Conservation (phyloP, 495 filamentous ascomycete species). For the Amniculicola lignicola region DNA sequence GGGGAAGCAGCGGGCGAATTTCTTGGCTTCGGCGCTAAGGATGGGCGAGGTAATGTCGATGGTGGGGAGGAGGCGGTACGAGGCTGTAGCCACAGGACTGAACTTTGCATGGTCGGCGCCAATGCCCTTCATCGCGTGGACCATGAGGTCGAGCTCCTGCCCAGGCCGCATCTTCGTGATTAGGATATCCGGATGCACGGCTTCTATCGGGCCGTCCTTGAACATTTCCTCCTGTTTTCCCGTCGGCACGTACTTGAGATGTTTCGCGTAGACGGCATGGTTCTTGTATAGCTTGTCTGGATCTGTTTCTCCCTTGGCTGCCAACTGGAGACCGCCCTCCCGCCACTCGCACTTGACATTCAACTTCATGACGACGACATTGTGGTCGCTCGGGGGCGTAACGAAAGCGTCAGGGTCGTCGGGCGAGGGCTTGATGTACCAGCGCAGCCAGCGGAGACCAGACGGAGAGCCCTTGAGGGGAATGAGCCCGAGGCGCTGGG, state of each 20-base stretch:
- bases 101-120: constrained; percentile 97
- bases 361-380: constrained; percentile 72
- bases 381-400: constrained; percentile 61
- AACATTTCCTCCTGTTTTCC: constrained; percentile 73
- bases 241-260: constrained; percentile 70
- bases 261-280: constrained; percentile 79
- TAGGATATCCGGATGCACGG: constrained; percentile 88
- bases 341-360: constrained; percentile 70
- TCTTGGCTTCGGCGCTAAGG: constrained; percentile 76
- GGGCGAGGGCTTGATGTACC: constrained; percentile 60
- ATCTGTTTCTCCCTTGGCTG: constrained; percentile 61
- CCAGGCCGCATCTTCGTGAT: constrained; percentile 92
- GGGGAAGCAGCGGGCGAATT: constrained; percentile 89
- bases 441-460: constrained; percentile 75
- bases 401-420: constrained; percentile 49
- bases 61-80: constrained; percentile 82
- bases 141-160: constrained; percentile 75
- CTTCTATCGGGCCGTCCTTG: constrained; percentile 56
- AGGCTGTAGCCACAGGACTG: constrained; percentile 91
- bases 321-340: constrained; percentile 55
- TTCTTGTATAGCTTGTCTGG: constrained; percentile 79
- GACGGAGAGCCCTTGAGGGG: constrained; percentile 75
- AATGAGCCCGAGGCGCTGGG: constrained; percentile 82
- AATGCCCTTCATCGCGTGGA: constrained; percentile 90
- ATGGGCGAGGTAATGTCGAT: constrained; percentile 83